These are phyloP conservation scores for Pichia californica DNA, from an alignment of 805 yeast species.

Conservation along the genomic window DNA sequence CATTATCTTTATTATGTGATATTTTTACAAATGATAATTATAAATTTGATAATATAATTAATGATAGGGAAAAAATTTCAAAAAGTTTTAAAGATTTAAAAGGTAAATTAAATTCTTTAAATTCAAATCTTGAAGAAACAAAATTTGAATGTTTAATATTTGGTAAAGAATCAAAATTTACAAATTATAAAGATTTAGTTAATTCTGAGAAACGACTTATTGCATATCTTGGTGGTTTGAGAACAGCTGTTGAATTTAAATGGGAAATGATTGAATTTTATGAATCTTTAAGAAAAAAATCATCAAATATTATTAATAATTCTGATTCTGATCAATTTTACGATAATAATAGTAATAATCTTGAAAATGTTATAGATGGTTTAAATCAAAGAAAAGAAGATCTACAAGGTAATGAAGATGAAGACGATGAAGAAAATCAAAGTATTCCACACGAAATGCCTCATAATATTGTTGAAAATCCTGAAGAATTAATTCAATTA, in stretches of 20 bases:
- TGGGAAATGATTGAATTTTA: conserved; percentile 37
- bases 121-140: conserved; percentile 47
- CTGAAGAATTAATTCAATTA: conserved; percentile 50
- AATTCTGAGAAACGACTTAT: conserved; percentile 45
- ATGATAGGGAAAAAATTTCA: conserved; percentile 11
- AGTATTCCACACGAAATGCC: neutral
- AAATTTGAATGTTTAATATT: conserved; percentile 48
- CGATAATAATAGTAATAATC: too few relatives aligned
- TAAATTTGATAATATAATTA: neutral
- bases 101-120: conserved; percentile 33
- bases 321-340: neutral
- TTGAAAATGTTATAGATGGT: too few relatives aligned
- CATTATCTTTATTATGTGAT: conserved; percentile 33
- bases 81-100: conserved; percentile 34
- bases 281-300: neutral
- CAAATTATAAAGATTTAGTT: conserved; percentile 39
- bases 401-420: neutral
- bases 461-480: conserved; percentile 21
- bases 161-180: conserved; percentile 54
- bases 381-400: too few relatives aligned
- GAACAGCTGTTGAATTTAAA: conserved; percentile 64
- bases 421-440: neutral
- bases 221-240: conserved; percentile 59
- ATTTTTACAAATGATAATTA: conserved; percentile 43
- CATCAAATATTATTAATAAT: neutral